These are phyloP conservation scores for Lolium multiflorum DNA, from an alignment of 176 grass and related monocot genomes.

Conservation along the genomic window DNA sequence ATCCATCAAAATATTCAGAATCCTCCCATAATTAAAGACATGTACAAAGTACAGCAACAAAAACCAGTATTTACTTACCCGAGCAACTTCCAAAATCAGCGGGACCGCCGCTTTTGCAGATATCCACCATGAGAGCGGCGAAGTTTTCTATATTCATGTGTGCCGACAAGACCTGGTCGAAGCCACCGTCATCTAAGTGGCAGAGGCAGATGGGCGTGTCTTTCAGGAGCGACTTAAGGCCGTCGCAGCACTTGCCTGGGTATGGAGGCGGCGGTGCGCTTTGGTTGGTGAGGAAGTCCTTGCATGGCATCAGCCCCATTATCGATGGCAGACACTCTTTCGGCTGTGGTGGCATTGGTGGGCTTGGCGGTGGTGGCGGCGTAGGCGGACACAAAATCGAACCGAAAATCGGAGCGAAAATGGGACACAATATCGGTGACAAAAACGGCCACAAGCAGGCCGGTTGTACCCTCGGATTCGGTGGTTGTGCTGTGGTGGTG, in stretches of 20 bases:
- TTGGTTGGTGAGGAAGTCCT: conserved; percentile 33
- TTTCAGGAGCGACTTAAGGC: not conserved
- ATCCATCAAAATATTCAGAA: not conserved
- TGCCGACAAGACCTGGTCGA: conserved; percentile 23
- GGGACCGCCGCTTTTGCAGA: not conserved
- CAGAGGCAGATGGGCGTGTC: conserved; percentile 17
- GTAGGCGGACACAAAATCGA: too few species aligned
- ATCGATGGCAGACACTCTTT: conserved; percentile 13
- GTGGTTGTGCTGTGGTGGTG: not conserved
- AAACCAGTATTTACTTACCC: not conserved
- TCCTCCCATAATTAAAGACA: not conserved
- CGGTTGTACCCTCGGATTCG: not conserved
- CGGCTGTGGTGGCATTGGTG: not conserved
- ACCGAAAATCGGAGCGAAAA: not conserved
- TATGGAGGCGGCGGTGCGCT: not conserved
- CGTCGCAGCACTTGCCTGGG: conserved; percentile 20
- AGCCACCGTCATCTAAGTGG: not conserved
- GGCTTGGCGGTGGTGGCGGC: too few species aligned
- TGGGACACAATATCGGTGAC: too few species aligned
- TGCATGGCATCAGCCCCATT: conserved; percentile 36
- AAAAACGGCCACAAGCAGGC: not conserved
- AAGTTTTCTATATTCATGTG: not conserved
- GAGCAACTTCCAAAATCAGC: not conserved
- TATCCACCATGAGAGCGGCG: not conserved
- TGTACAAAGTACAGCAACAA: not conserved